These are phyloP conservation scores for Suillus tomentosus DNA, from an alignment of 768 basidiomycete species.

Conservation along the genomic window DNA sequence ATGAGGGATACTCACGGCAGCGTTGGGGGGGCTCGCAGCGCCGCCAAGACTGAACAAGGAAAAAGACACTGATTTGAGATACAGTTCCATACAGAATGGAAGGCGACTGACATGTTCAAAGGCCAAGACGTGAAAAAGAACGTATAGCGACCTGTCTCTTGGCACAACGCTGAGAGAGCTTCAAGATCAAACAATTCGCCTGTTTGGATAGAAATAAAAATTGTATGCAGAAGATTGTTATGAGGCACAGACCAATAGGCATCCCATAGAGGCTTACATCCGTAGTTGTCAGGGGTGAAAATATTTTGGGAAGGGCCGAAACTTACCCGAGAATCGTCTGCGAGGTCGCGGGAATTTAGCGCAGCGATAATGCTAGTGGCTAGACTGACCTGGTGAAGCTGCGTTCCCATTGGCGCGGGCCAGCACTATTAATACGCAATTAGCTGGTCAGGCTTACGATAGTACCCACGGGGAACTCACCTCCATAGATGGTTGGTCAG, in stretches of 20 bases:
- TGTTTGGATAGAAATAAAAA: conserved; percentile 21
- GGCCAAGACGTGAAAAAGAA: conserved; percentile 83
- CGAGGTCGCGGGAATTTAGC: conserved; percentile 12
- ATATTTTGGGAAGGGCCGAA: not conserved
- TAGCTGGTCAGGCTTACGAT: conserved; percentile 8
- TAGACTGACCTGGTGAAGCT: conserved; percentile 57
- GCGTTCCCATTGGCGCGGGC: conserved; percentile 48
- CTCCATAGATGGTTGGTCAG: conserved; percentile 69
- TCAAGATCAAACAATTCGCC: conserved; percentile 78
- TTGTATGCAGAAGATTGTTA: conserved; percentile 1
- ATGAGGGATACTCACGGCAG: conserved; percentile 50
- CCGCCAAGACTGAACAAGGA: conserved; percentile 52
- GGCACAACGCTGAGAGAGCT: conserved; percentile 56
- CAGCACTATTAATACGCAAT: conserved; percentile 43
- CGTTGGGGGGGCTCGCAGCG: conserved; percentile 70
- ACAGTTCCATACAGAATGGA: conserved; percentile 10
- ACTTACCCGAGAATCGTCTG: conserved; percentile 64
- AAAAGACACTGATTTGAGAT: conserved; percentile 1
- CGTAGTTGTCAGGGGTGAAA: not conserved
- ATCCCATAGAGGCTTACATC: conserved; percentile 63
- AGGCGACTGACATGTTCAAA: conserved; percentile 59
- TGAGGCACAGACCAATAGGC: conserved; percentile 55
- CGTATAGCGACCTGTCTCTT: conserved; percentile 60
- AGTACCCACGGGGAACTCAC: conserved; percentile 32
- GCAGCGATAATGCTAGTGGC: not conserved